Percentiles rank a stretch among this genome's conserved stretches.
Conservation (phyloP, 768 basidiomycete genomes). For the Leccinum sublutescens region DNA sequence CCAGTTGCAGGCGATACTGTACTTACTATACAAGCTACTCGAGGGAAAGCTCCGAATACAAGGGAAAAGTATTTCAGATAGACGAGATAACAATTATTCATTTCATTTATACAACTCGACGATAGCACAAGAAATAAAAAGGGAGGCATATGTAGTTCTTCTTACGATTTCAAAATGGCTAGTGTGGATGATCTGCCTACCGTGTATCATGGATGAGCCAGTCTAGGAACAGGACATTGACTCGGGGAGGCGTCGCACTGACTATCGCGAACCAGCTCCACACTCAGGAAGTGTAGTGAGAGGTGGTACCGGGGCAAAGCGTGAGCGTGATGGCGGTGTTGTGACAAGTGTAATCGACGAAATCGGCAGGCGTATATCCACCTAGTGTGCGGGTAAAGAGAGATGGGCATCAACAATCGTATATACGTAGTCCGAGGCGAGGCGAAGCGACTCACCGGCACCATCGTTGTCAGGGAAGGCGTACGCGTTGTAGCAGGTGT, state of each 20-base stretch:
- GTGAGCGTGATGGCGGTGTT: slow-evolving; percentile 30
- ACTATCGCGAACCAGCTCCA: neutral
- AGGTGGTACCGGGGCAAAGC: slow-evolving; percentile 22
- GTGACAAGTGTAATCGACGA: slow-evolving; percentile 29
- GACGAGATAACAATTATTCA: neutral
- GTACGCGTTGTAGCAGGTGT: slow-evolving; percentile 30
- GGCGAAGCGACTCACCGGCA: slow-evolving; percentile 15
- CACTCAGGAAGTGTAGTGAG: neutral
- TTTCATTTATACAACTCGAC: neutral
- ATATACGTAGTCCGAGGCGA: neutral
- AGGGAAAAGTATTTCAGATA: neutral
- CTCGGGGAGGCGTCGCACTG: neutral
- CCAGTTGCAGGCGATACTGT: too few relatives aligned
- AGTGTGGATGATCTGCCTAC: neutral
- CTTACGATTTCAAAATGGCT: neutral
- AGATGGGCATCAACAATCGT: neutral
- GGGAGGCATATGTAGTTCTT: neutral
- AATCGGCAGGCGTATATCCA: slow-evolving; percentile 21
- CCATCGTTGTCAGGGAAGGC: slow-evolving; percentile 36
- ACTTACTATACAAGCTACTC: neutral
- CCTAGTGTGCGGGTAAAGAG: neutral
- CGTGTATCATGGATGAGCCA: neutral
- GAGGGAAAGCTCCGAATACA: neutral
- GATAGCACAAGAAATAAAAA: neutral
- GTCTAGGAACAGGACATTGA: neutral